Evolutionary conservation across 2,329 filamentous ascomycete genomes (phyloP).

Genomic region (Hypoxylon sp.): DNA sequence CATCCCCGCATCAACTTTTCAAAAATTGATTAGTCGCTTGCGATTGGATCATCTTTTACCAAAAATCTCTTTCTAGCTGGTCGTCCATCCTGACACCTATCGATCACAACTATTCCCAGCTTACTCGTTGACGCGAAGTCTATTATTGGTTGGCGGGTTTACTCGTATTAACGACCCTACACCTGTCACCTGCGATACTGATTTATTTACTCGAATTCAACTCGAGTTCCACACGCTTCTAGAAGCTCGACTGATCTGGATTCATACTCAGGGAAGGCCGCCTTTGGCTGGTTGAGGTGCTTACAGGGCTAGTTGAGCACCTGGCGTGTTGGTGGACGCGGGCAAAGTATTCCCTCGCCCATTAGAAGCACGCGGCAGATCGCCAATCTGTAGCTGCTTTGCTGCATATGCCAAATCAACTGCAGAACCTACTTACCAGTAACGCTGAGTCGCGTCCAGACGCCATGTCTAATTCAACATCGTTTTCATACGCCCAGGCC

Average conservation of each 20-base stretch:
- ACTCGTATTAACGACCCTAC: conserved; percentile 18
- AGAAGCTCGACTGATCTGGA: conserved; percentile 28
- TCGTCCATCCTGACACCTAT: conserved; percentile 24
- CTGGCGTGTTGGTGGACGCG: conserved; percentile 48
- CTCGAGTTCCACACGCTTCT: conserved; percentile 15
- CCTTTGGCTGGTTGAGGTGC: conserved; percentile 44
- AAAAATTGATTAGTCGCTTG: conserved; percentile 43
- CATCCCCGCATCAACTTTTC: conserved; percentile 48
- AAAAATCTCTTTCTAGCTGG: conserved; percentile 27
- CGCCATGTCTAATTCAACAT: conserved; percentile 67
- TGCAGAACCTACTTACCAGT: conserved; percentile 31
- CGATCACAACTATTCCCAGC: conserved; percentile 24
- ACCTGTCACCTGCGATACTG: neutral
- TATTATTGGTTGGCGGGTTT: conserved; percentile 18
- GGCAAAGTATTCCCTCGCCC: conserved; percentile 43
- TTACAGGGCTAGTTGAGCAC: conserved; percentile 46
- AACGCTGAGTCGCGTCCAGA: conserved; percentile 31
- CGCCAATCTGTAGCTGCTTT: conserved; percentile 36
- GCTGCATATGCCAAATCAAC: conserved; percentile 35
- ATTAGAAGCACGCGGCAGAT: conserved; percentile 45
- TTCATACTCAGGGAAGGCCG: conserved; percentile 33
- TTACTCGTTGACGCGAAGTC: conserved; percentile 30
- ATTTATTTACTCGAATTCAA: conserved; percentile 20
- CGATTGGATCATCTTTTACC: conserved; percentile 41
- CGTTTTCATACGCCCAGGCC: conserved; percentile 95